Base-by-base conservation (phyloP, 139 green algal species). In the Tetratostichococcus sp. region DNA sequence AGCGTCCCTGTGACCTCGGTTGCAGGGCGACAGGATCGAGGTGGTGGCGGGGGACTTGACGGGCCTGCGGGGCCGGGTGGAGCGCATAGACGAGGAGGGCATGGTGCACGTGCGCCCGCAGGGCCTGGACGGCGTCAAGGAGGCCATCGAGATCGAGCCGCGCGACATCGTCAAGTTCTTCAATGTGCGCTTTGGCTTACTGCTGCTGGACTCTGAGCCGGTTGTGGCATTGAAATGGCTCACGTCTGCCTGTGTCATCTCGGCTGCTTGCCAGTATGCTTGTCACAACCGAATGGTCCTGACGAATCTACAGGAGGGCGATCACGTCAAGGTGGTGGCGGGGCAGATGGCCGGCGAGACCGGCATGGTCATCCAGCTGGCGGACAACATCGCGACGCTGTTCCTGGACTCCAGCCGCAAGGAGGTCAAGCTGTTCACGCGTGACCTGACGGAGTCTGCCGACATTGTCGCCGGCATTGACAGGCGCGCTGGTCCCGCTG, bases 271-370 rank as follows among this genome's bases (percentile, higher is more conserved):
- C n/a, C n/a, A n/a, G n/a, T n/a, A n/a, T n/a, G n/a, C n/a, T n/a
- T n/a, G n/a, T n/a, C n/a, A n/a, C n/a, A n/a, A n/a, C n/a, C n/a
- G n/a, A n/a, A n/a, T n/a, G n/a, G n/a, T n/a, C n/a, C n/a, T n/a
- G n/a, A n/a, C n/a, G n/a, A n/a, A n/a, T n/a, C 50, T 43, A 67
- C 82, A 93, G 82, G 77, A 85, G 67, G 92, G 92, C 30, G 88
- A 97, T 76, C 87, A 94, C 50, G 94, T 98, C 73, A 90, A 90
- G 30, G 90, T 97, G 50, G 77, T 92, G 22, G 74, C 82, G n/a
- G 95, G 95, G 3, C 74, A 86, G 65, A 89, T 97, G 83, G 74
- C 74, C 16, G 93, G 94, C 22, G 84, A 94, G 72, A 89, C 88
- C 3, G 95, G 95, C 65, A 91, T 98, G 81, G 87, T 99, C 35